A percentile compares a stretch with the other conserved stretches of the same genome.
phyloP scores from a whole-genome alignment of 805 yeast species.

The Candida khao-thaluensis region DNA sequence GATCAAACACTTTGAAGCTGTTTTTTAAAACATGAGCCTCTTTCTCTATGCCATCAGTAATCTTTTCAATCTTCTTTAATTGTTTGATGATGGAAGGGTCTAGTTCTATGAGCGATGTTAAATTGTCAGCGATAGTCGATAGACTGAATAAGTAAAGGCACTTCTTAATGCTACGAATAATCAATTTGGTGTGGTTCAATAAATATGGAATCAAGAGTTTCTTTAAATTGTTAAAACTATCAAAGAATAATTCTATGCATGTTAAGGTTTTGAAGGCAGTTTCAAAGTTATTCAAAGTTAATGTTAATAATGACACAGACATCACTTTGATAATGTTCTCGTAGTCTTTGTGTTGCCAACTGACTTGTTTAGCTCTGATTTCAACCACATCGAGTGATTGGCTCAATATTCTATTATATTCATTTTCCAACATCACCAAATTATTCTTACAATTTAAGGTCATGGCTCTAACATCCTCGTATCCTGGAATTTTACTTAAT shows the following conservation, averaged over 20 bases:
- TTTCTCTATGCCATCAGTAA: conserved; percentile 36
- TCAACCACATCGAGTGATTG: conserved; percentile 11
- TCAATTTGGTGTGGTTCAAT: conserved; percentile 29
- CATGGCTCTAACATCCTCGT: conserved; percentile 40
- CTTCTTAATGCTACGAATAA: conserved; percentile 26
- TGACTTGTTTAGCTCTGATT: conserved; percentile 7
- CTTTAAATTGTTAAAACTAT: conserved; percentile 35
- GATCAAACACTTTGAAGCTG: conserved; percentile 32
- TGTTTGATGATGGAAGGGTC: conserved; percentile 27
- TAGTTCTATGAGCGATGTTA: conserved; percentile 20
- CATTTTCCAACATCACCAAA: conserved; percentile 29
- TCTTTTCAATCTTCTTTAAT: conserved; percentile 35
- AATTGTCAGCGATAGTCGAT: conserved; percentile 31
- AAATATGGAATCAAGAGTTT: conserved; percentile 38
- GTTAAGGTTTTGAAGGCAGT: conserved; percentile 24
- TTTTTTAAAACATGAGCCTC: conserved; percentile 31
- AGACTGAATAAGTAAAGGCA: conserved; percentile 27
- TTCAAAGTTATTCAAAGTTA: conserved; percentile 19
- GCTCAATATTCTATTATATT: conserved; percentile 31
- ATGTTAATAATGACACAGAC: conserved; percentile 21
- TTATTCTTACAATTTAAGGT: conserved; percentile 21
- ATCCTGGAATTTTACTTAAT: conserved; percentile 37
- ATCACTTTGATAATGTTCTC: conserved; percentile 15
- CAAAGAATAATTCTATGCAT: conserved; percentile 40
- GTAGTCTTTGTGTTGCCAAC: conserved; percentile 24